Conservation (phyloP, 192 early-diverging fungal species). For the Backusella westeae region DNA sequence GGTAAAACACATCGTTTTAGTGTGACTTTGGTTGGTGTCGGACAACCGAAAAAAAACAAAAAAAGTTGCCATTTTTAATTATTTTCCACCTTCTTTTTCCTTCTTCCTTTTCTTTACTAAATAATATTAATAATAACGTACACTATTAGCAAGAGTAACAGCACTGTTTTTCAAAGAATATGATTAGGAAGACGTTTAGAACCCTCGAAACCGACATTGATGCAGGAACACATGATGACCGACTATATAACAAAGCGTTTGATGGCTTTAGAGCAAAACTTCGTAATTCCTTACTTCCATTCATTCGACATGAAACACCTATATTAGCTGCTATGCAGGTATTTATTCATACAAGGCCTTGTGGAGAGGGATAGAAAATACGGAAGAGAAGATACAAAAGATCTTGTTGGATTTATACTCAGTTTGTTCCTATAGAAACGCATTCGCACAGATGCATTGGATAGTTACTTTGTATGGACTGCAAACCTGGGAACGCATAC, state of each 20-base stretch:
- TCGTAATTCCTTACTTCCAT: conserved; percentile 41
- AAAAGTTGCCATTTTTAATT: neutral
- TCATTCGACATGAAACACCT: conserved; percentile 46
- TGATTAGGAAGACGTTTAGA: conserved; percentile 28
- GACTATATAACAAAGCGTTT: conserved; percentile 50
- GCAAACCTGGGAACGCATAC: conserved; percentile 84
- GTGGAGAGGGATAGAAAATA: neutral
- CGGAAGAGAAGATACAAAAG: neutral
- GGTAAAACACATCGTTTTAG: neutral
- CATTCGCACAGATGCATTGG: conserved; percentile 49
- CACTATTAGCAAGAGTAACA: neutral
- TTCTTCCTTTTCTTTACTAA: neutral
- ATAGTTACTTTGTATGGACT: conserved; percentile 65
- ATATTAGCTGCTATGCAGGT: conserved; percentile 53
- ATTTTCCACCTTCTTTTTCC: conserved; percentile 4
- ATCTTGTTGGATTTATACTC: neutral
- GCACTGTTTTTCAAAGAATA: neutral
- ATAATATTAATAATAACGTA: neutral
- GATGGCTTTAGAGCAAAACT: conserved; percentile 41
- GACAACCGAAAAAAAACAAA: neutral
- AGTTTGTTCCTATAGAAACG: conserved; percentile 29
- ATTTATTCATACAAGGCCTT: neutral
- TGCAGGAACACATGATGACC: conserved; percentile 51
- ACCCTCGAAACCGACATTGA: conserved; percentile 39
- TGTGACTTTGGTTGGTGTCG: neutral